Conservation (phyloP, 1,284 basidiomycete species). For the Sanghuangporus sanghuang region DNA sequence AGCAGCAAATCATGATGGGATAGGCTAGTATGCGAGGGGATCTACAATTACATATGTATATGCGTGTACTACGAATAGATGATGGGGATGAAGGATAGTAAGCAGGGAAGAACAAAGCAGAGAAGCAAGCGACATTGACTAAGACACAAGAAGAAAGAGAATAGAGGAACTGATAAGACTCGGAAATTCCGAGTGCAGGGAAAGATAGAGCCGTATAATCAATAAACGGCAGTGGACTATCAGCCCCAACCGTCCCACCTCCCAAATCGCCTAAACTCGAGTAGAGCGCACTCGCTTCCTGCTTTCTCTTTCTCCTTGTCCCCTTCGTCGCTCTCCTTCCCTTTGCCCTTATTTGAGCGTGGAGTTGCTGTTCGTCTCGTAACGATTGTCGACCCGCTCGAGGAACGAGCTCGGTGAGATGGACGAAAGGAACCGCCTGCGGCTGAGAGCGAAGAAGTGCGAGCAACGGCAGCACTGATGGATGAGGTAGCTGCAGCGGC, state of each 20-base stretch:
- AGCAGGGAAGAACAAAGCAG: neutral
- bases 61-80: too few relatives aligned
- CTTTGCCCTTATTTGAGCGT: conserved; percentile 55
- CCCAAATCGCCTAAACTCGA: conserved; percentile 76
- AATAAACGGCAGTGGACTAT: conserved; percentile 6
- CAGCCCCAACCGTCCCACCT: conserved; percentile 83
- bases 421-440: conserved; percentile 33
- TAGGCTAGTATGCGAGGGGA: conserved; percentile 3
- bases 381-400: conserved; percentile 46
- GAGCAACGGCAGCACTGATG: conserved; percentile 15
- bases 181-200: neutral
- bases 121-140: neutral
- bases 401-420: conserved; percentile 40
- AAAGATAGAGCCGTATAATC: neutral
- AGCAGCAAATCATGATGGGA: neutral
- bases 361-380: conserved; percentile 17
- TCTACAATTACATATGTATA: conserved; percentile 13
- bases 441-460: conserved; percentile 30
- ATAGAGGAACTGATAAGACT: neutral
- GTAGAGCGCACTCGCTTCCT: conserved; percentile 58
- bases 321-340: conserved; percentile 49
- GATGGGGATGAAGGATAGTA: neutral
- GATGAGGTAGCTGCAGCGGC: conserved; percentile 20
- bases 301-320: conserved; percentile 58
- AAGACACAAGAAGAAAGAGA: neutral